phyloP scores from a whole-genome alignment of 345 rosid genomes.

The Eucalyptus curtisii region DNA sequence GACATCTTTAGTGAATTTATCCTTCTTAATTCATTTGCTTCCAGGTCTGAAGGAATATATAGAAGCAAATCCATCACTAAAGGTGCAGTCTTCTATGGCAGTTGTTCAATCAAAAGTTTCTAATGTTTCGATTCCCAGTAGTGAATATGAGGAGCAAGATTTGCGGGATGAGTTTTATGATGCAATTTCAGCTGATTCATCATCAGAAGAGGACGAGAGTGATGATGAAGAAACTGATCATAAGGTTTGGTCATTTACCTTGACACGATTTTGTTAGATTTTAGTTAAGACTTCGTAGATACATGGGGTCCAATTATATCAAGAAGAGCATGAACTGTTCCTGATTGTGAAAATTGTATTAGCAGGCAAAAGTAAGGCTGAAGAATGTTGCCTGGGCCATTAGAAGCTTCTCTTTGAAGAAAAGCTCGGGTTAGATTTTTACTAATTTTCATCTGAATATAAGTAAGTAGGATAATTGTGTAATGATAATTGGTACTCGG shows the following conservation, averaged over 20 bases:
- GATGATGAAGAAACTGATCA: constrained; percentile 8
- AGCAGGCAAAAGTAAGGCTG: constrained; percentile 61
- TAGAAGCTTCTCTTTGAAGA: constrained; percentile 58
- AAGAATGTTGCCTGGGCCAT: constrained; percentile 93
- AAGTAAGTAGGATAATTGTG: not conserved
- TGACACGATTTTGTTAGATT: not conserved
- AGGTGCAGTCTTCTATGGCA: constrained; percentile 34
- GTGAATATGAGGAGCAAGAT: constrained; percentile 53
- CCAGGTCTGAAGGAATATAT: constrained; percentile 91
- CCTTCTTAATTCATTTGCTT: constrained; percentile 4
- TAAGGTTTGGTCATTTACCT: not conserved
- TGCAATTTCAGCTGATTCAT: constrained; percentile 56
- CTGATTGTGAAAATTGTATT: constrained; percentile 1
- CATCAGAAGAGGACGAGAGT: constrained; percentile 72
- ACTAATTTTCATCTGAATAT: not conserved
- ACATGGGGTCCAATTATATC: not conserved
- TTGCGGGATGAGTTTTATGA: constrained; percentile 83
- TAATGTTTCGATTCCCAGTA: constrained; percentile 20
- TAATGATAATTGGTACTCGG: not conserved
- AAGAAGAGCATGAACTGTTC: not conserved
- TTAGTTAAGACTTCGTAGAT: not conserved
- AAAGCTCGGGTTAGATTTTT: constrained; percentile 45
- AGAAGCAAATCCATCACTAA: constrained; percentile 82
- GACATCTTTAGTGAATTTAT: not conserved
- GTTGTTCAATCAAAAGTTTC: constrained; percentile 44